phyloP scores from a whole-genome alignment of 2,329 filamentous ascomycete genomes.

The Acarospora socialis region DNA sequence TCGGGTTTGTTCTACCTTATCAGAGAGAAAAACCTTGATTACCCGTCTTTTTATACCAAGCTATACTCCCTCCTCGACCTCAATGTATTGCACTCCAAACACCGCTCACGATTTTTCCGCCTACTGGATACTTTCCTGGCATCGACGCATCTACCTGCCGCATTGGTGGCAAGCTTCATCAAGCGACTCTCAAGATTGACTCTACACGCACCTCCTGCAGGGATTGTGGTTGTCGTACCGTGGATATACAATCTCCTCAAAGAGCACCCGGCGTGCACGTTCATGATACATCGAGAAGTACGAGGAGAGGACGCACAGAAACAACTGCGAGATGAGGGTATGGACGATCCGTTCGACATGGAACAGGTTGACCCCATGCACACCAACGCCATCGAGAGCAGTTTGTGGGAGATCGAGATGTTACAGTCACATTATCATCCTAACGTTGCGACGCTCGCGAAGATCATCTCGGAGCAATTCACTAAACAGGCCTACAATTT shows the following conservation, averaged over 20 bases:
- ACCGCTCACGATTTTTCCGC: slow-evolving; percentile 86
- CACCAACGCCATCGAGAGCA: slow-evolving; percentile 79
- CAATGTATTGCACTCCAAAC: slow-evolving; percentile 79
- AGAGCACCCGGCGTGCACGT: slow-evolving; percentile 77
- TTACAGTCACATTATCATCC: slow-evolving; percentile 91
- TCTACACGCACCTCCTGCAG: slow-evolving; percentile 77
- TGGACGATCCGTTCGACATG: slow-evolving; percentile 63
- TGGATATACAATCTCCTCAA: slow-evolving; percentile 94
- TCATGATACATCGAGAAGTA: slow-evolving; percentile 76
- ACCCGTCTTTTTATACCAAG: slow-evolving; percentile 84
- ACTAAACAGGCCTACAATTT: slow-evolving; percentile 89
- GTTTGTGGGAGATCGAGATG: slow-evolving; percentile 86
- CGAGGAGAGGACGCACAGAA: slow-evolving; percentile 44
- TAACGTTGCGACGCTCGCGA: slow-evolving; percentile 85
- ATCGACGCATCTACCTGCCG: slow-evolving; percentile 83
- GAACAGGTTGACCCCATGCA: slow-evolving; percentile 69
- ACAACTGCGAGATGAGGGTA: slow-evolving; percentile 45
- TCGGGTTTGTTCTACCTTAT: slow-evolving; percentile 94
- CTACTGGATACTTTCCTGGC: slow-evolving; percentile 79
- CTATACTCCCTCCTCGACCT: slow-evolving; percentile 84
- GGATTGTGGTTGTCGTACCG: slow-evolving; percentile 76
- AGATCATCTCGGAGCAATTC: slow-evolving; percentile 91
- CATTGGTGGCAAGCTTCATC: slow-evolving; percentile 86
- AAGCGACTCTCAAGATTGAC: slow-evolving; percentile 78
- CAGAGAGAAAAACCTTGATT: slow-evolving; percentile 84